Evolutionary conservation across 139 green algal genomes (phyloP).

Genomic region (Medakamo hakoo): DNA sequence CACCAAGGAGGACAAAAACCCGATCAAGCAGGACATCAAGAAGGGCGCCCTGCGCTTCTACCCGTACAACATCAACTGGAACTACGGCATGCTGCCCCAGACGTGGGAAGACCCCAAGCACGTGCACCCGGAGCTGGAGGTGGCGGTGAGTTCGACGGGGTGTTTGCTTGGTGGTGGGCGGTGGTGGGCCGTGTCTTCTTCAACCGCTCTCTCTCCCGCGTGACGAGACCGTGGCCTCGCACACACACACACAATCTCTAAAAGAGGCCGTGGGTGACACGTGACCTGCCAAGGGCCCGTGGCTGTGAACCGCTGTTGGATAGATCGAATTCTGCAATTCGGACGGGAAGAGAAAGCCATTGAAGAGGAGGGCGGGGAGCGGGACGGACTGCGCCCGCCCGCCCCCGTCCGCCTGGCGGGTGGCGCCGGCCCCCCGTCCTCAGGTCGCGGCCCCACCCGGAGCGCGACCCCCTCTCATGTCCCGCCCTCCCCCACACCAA

Average conservation of each 20-base stretch:
- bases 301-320: constrained; percentile 1
- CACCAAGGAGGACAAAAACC: constrained; percentile 81
- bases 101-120: constrained; percentile 85
- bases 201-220: background rate
- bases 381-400: background rate
- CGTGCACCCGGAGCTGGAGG: constrained; percentile 48
- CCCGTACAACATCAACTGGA: constrained; percentile 99
- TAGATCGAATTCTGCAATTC: constrained; percentile 21
- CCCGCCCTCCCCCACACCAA: no score
- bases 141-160: constrained; percentile 15
- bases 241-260: background rate
- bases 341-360: constrained; percentile 6
- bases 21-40: constrained; percentile 99
- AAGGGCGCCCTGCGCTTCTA: constrained; percentile 99
- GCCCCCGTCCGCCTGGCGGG: no score
- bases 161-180: background rate
- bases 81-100: constrained; percentile 97
- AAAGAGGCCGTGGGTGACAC: background rate
- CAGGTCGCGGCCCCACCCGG: no score
- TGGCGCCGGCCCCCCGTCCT: no score
- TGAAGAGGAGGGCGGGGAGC: background rate
- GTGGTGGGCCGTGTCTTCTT: no score
- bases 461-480: no score
- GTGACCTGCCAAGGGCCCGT: no score
- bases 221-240: background rate